These are phyloP conservation scores for Claviceps citrina DNA, from an alignment of 2,329 filamentous ascomycete species.

Conservation along the genomic window DNA sequence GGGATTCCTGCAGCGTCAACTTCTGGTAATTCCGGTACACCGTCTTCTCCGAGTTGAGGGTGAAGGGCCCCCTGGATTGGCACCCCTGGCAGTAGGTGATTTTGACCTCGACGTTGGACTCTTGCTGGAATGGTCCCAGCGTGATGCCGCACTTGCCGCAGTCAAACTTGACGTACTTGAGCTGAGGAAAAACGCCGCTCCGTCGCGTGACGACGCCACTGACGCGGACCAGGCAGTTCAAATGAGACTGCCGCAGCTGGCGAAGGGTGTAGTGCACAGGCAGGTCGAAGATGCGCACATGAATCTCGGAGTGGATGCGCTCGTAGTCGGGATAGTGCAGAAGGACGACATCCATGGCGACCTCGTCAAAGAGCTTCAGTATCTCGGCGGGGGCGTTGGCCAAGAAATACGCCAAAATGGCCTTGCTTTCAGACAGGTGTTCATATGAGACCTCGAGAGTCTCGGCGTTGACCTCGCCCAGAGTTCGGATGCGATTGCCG, in stretches of 20 bases:
- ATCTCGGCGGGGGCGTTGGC: conserved; percentile 93
- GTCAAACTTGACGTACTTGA: conserved; percentile 98
- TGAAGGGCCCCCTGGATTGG: conserved; percentile 88
- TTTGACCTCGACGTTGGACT: conserved; percentile 91
- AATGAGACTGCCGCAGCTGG: conserved; percentile 83
- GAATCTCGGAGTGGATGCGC: conserved; percentile 92
- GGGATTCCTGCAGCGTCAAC: conserved; percentile 89
- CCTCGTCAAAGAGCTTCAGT: conserved; percentile 88
- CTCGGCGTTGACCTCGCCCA: conserved; percentile 96
- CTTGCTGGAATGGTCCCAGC: conserved; percentile 90
- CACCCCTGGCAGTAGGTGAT: conserved; percentile 94
- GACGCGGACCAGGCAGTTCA: conserved; percentile 90
- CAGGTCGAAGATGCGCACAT: conserved; percentile 89
- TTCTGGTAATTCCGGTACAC: conserved; percentile 99
- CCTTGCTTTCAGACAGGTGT: conserved; percentile 78
- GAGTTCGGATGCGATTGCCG: conserved; percentile 78
- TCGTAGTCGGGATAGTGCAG: conserved; percentile 97
- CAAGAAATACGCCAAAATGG: conserved; percentile 86
- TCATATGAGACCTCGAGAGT: conserved; percentile 93
- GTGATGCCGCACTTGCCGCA: conserved; percentile 86
- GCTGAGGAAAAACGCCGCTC: conserved; percentile 88
- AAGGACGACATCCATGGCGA: conserved; percentile 89
- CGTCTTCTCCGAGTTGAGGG: conserved; percentile 90
- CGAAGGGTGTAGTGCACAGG: conserved; percentile 91
- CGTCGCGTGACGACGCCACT: conserved; percentile 89